These are phyloP conservation scores for Rutidosis leptorrhynchoides DNA, from an alignment of 129 eudicot genomes.

Conservation along the genomic window DNA sequence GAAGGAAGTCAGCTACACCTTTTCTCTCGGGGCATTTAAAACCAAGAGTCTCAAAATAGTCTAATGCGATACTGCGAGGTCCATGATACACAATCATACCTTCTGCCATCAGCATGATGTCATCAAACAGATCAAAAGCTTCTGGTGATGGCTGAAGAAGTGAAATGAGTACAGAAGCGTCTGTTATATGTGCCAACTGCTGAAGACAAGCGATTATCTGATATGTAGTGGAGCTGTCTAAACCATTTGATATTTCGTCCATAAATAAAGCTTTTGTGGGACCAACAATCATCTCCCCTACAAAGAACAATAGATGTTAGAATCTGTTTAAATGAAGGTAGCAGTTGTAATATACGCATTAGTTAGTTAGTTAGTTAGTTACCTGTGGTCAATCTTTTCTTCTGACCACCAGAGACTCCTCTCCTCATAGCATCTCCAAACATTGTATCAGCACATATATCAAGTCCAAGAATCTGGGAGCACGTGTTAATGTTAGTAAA, in stretches of 20 bases:
- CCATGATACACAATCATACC: conserved; percentile 85
- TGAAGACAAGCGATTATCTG: conserved; percentile 75
- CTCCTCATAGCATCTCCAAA: conserved; percentile 84
- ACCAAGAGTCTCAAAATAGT: conserved; percentile 64
- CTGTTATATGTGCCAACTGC: conserved; percentile 69
- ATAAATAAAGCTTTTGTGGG: conserved; percentile 72
- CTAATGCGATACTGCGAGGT: conserved; percentile 48
- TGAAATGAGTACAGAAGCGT: conserved; percentile 66
- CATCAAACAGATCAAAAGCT: conserved; percentile 81
- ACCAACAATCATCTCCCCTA: conserved; percentile 92
- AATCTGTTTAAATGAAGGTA: background rate
- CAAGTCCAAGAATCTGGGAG: conserved; percentile 86
- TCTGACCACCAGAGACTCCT: conserved; percentile 93
- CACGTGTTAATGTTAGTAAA: conserved; percentile 3
- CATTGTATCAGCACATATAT: conserved; percentile 74
- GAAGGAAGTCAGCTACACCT: conserved; percentile 89
- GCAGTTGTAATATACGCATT: background rate
- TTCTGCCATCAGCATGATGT: conserved; percentile 73
- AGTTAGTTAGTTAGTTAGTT: background rate
- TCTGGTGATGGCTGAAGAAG: conserved; percentile 98
- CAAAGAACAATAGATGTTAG: conserved; percentile 11
- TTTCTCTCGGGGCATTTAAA: conserved; percentile 80
- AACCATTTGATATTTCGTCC: conserved; percentile 92
- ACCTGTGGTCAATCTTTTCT: conserved; percentile 92
- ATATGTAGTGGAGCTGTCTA: conserved; percentile 89